A percentile compares a stretch with the other conserved stretches of the same genome.
These are phyloP conservation scores for Yamadazyma tumulicola DNA, from an alignment of 805 yeast species.

Conservation along the genomic window DNA sequence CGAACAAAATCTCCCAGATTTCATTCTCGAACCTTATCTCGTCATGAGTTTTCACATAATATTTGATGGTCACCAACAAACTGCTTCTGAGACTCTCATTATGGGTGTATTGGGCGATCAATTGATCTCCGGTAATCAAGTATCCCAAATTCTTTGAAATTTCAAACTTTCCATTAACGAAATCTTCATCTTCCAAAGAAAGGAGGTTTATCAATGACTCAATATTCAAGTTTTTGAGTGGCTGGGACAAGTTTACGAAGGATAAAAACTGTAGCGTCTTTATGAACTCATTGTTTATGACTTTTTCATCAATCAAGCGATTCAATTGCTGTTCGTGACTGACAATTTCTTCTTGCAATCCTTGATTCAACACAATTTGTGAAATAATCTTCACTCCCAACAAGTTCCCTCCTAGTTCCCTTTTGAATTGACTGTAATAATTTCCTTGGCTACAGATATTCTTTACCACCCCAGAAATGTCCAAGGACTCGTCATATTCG, in stretches of 20 bases:
- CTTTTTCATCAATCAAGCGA: conserved; percentile 3
- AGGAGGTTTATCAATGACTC: conserved; percentile 6
- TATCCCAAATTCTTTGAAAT: conserved; percentile 56
- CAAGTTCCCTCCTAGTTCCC: conserved; percentile 3
- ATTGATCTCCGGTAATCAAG: conserved; percentile 34
- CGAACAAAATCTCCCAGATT: conserved; percentile 16
- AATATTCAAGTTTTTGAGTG: conserved; percentile 5
- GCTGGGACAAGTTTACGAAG: conserved; percentile 8
- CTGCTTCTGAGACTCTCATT: conserved; percentile 10
- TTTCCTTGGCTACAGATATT: conserved; percentile 10
- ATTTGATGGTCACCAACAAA: conserved; percentile 19
- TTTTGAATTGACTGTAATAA: conserved; percentile 6
- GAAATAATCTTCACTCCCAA: conserved; percentile 8
- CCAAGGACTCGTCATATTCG: conserved; percentile 4
- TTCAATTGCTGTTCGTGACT: conserved; percentile 6
- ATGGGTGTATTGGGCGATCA: conserved; percentile 25
- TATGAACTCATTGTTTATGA: conserved; percentile 3
- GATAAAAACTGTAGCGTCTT: conserved; percentile 9
- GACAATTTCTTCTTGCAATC: conserved; percentile 7
- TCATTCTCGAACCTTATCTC: conserved; percentile 22
- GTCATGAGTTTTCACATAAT: conserved; percentile 16
- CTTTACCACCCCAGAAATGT: conserved; percentile 1
- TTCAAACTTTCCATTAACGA: conserved; percentile 38
- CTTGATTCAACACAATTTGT: conserved; percentile 4
- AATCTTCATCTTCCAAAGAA: conserved; percentile 27